phyloP scores from a whole-genome alignment of 352 stramenopile species.

The Phytophthora foliorum region DNA sequence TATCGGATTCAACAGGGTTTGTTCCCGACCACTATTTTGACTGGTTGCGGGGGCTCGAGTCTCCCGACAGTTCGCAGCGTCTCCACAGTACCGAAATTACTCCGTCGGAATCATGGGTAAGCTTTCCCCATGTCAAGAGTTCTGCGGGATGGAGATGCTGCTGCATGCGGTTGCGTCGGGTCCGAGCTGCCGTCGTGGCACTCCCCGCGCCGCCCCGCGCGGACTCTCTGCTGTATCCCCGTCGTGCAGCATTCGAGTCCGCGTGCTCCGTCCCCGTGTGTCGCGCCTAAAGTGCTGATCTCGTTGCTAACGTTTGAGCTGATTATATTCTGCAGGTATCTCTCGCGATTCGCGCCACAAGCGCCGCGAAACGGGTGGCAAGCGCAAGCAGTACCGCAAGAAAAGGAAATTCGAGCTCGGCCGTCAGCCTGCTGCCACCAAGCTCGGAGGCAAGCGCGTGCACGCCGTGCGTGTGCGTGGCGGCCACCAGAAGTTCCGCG shows the following conservation, averaged over 20 bases:
- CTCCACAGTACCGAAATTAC: conserved; percentile 80
- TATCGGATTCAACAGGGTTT: neutral
- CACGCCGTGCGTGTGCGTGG: conserved; percentile 96
- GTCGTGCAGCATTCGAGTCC: conserved; percentile 91
- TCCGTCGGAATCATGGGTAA: conserved; percentile 92
- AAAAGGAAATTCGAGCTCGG: conserved; percentile 99
- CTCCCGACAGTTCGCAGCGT: neutral
- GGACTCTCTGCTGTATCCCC: conserved; percentile 91
- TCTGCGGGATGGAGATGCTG: conserved; percentile 48
- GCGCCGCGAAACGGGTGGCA: conserved; percentile 99
- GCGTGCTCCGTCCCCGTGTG: conserved; percentile 35
- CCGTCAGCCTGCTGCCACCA: conserved; percentile 98
- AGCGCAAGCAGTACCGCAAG: conserved; percentile 98
- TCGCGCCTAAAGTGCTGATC: conserved; percentile 26
- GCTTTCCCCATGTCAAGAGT: conserved; percentile 47
- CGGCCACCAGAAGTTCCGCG: conserved; percentile 99
- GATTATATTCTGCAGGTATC: conserved; percentile 94
- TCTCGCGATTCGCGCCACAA: conserved; percentile 99
- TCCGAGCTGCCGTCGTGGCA: conserved; percentile 17
- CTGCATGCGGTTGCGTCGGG: conserved; percentile 35
- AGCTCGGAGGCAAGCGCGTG: conserved; percentile 98
- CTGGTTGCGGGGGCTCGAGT: conserved; percentile 49
- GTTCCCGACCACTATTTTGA: conserved; percentile 15
- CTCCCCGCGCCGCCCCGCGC: conserved; percentile 44
- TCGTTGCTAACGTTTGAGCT: conserved; percentile 23